Evolutionary conservation across 179 eudicot genomes (phyloP), one percentile per base, ranked within the genome.

Genomic region (Actinidia chinensis): DNA sequence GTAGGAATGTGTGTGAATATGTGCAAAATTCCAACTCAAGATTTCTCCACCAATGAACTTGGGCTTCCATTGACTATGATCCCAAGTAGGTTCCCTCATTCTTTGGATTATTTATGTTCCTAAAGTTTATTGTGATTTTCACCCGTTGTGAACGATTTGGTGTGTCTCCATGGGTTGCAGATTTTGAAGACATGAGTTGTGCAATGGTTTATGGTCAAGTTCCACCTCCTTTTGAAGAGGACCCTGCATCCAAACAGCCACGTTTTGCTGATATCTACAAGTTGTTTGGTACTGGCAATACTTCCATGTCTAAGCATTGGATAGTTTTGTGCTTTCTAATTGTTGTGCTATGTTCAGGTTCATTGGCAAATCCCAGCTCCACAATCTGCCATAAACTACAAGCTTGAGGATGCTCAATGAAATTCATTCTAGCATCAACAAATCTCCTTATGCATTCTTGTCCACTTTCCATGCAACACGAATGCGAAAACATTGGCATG

Each of bases 101-200:
- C 65, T 55, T 7, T 46, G 42, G 12, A 59, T 13, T 22, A 42
- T 68, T 9, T n/a, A 43, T 42, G n/a, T 18, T 17, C 14, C 20
- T 3, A 43, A 15, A 17, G 43, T 56, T 28, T 28, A 43, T n/a
- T 40, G 54, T 22, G 40, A 47, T 48, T 68, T 17, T 2, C 50
- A 43, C 51, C 50, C 8, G 0, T 36, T 47, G 6, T 18, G 33
- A 28, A 28, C 33, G 33, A 28, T 28, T 28, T 28, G 33, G 33
- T 28, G 33, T 28, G 33, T 28, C 33, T 18, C 54, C 6, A 28
- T 68, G 40, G 55, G 69, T 54, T 42, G 85, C 86, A 94, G 98
- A 94, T 86, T 94, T 94, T 87, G 98, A 94, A 85, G 98, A 94
- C 74, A 94, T 94, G 98, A 94, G 98, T 72, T 94, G 98, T 59